These are phyloP conservation scores for Eucalyptus curtisii DNA, from an alignment of 345 rosid species.

Conservation along the genomic window DNA sequence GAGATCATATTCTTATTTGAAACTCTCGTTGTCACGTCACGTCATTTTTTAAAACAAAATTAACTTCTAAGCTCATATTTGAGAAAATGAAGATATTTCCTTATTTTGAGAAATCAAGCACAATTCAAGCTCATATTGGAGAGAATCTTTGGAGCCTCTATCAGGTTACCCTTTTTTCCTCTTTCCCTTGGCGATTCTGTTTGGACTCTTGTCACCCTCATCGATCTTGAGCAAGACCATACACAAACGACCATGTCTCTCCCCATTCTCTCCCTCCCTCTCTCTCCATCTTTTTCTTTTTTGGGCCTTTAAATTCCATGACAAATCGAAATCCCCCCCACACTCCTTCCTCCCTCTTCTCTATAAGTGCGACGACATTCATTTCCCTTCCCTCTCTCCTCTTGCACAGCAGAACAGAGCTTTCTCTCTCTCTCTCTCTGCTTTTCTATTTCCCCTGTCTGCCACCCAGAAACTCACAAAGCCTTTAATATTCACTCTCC, in stretches of 20 bases:
- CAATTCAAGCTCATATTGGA: background rate
- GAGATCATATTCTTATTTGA: rapidly evolving
- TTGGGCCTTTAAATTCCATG: background rate
- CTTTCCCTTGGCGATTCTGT: background rate
- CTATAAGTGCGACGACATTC: background rate
- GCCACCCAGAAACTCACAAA: background rate
- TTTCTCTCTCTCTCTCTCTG: background rate
- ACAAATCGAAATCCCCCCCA: background rate
- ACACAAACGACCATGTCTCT: background rate
- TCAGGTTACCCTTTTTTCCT: background rate
- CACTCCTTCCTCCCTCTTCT: background rate
- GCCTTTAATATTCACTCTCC: background rate
- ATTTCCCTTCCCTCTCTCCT: background rate
- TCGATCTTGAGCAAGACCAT: background rate
- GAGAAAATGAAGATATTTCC: no score
- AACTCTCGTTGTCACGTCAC: rapidly evolving
- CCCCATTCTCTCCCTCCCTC: background rate
- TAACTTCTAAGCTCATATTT: rapidly evolving
- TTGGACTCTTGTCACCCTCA: background rate
- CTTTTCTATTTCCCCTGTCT: background rate
- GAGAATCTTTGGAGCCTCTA: background rate
- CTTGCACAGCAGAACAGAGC: background rate
- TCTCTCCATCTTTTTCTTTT: background rate
- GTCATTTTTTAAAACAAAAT: no score
- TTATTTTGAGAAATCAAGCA: no score